These are phyloP conservation scores for Jamesozyma rosinii DNA, from an alignment of 805 yeast species.

Conservation along the genomic window DNA sequence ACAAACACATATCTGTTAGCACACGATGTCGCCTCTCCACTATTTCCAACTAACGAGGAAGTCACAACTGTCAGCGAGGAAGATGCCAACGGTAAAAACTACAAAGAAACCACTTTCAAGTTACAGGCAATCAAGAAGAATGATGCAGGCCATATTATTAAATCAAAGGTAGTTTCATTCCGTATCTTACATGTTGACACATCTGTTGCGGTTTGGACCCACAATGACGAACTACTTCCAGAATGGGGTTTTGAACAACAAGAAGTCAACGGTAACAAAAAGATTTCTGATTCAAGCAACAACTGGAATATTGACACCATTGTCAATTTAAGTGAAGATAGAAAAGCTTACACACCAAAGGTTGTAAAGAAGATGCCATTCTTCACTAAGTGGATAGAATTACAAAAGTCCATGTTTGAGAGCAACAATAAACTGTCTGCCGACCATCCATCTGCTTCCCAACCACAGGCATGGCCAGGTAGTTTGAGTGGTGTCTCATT, in stretches of 20 bases:
- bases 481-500: conserved; percentile 86
- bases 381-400: conserved; percentile 78
- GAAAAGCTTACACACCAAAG: conserved; percentile 60
- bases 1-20: conserved; percentile 76
- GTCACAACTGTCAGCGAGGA: conserved; percentile 67
- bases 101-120: conserved; percentile 70
- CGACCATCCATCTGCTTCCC: conserved; percentile 92
- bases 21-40: conserved; percentile 95
- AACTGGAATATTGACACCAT: conserved; percentile 72
- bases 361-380: conserved; percentile 57
- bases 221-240: conserved; percentile 71
- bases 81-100: conserved; percentile 43
- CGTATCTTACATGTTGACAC: conserved; percentile 76
- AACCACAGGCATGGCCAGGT: conserved; percentile 87
- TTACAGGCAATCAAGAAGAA: conserved; percentile 52
- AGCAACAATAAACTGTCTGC: conserved; percentile 82
- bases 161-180: conserved; percentile 61
- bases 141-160: conserved; percentile 37
- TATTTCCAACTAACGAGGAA: conserved; percentile 87
- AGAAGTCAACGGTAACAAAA: conserved; percentile 92
- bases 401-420: conserved; percentile 80
- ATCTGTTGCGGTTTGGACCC: conserved; percentile 91
- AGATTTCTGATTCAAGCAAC: conserved; percentile 55
- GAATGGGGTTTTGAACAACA: conserved; percentile 92
- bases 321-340: conserved; percentile 50